These are phyloP conservation scores for Ananas comosus DNA, from an alignment of 176 grass and related monocot genomes.

Conservation along the genomic window DNA sequence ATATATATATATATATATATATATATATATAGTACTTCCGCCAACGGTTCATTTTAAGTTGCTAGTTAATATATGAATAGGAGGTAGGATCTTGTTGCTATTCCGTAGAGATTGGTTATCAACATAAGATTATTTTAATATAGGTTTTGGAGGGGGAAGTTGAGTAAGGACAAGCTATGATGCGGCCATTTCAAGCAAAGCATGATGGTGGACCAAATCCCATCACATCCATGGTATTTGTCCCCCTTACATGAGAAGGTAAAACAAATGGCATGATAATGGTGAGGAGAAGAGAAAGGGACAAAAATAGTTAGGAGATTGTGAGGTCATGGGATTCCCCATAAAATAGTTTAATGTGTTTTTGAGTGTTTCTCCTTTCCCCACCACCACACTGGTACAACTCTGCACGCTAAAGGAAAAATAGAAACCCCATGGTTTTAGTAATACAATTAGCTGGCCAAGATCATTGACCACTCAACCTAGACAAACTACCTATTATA, in stretches of 20 bases:
- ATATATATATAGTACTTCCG: no score
- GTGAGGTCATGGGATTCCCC: slow-evolving; percentile 20
- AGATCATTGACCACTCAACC: slow-evolving; percentile 31
- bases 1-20: no score
- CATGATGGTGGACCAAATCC: slow-evolving; percentile 48
- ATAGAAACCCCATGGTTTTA: slow-evolving; percentile 33
- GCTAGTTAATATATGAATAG: no score
- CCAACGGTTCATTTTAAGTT: no score
- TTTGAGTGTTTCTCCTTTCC: slow-evolving; percentile 21
- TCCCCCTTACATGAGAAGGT: no score
- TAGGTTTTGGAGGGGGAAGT: slow-evolving; percentile 13
- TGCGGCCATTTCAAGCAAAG: slow-evolving; percentile 43
- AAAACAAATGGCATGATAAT: no score
- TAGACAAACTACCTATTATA: not conserved
- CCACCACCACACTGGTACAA: slow-evolving; percentile 23
- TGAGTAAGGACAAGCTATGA: slow-evolving; percentile 35
- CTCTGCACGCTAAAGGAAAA: slow-evolving; percentile 72
- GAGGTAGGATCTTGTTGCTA: no score
- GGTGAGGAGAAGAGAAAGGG: not conserved
- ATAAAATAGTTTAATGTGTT: slow-evolving; percentile 11
- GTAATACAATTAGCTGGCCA: slow-evolving; percentile 29
- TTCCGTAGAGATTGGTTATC: no score
- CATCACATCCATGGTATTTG: slow-evolving; percentile 6
- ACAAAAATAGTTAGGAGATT: not conserved
- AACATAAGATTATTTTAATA: no score